Conservation (phyloP, 805 yeast species). For the Saturnispora kantuleensis region DNA sequence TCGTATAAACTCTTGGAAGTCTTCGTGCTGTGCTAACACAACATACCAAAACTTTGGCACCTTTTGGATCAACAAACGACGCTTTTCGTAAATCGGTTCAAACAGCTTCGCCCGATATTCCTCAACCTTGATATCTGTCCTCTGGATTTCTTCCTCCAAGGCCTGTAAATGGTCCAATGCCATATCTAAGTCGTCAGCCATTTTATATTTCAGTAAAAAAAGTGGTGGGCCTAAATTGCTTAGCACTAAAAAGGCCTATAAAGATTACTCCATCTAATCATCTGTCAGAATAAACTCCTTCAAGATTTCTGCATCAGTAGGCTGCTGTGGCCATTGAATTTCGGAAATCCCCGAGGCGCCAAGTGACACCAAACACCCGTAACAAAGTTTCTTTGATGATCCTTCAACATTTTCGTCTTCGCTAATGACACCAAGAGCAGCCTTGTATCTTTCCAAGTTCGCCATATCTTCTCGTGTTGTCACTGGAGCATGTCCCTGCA, state of each 20-base stretch:
- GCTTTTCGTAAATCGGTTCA: constrained; percentile 44
- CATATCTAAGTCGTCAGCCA: constrained; percentile 5
- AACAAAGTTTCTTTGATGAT: constrained; percentile 39
- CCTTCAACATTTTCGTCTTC: neutral
- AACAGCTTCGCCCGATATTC: constrained; percentile 42
- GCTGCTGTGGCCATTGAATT: constrained; percentile 23
- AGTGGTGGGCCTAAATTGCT: neutral
- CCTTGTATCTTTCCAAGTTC: constrained; percentile 20
- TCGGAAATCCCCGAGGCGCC: constrained; percentile 30
- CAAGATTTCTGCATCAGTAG: constrained; percentile 21
- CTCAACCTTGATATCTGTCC: constrained; percentile 53
- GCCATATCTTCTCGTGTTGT: constrained; percentile 32
- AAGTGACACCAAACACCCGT: constrained; percentile 64
- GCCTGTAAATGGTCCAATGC: constrained; percentile 3
- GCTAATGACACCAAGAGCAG: constrained; percentile 1
- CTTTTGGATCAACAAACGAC: constrained; percentile 41
- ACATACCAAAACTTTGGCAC: constrained; percentile 83
- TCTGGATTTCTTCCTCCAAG: constrained; percentile 38
- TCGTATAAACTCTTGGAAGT: constrained; percentile 69
- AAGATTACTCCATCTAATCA: constrained; percentile 2
- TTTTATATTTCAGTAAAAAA: neutral
- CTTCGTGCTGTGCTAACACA: constrained; percentile 75
- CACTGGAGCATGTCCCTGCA: constrained; percentile 42
- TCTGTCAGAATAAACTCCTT: constrained; percentile 18
- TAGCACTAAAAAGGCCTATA: neutral